Conservation (phyloP, 2,329 filamentous ascomycete species). For the Diaporthe vaccinii region DNA sequence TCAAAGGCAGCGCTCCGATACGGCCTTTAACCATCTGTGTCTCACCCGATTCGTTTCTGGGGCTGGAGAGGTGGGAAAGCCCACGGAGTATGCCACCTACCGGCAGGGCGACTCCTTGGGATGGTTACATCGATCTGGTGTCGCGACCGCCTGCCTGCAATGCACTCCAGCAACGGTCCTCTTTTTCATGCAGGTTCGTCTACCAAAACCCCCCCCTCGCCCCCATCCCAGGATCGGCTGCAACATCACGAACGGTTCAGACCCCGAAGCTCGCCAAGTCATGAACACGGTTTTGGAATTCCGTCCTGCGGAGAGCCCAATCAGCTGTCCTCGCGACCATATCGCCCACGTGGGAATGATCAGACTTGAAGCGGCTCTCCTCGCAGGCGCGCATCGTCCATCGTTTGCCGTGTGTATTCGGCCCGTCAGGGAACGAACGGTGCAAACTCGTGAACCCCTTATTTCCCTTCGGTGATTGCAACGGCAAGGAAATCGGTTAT, state of each 20-base stretch:
- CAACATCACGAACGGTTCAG: slow-evolving; percentile 26
- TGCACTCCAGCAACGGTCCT: slow-evolving; percentile 26
- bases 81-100: slow-evolving; percentile 24
- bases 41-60: slow-evolving; percentile 35
- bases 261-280: slow-evolving; percentile 28
- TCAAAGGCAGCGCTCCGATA: slow-evolving; percentile 32
- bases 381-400: slow-evolving; percentile 4
- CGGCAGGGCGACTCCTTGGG: slow-evolving; percentile 21
- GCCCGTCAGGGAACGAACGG: slow-evolving; percentile 8
- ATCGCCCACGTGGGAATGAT: slow-evolving; percentile 18
- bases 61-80: background rate
- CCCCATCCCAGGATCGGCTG: slow-evolving; percentile 17
- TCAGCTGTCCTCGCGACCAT: slow-evolving; percentile 17
- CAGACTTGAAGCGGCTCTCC: background rate
- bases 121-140: slow-evolving; percentile 33
- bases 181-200: slow-evolving; percentile 27
- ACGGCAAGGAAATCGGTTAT: slow-evolving; percentile 17
- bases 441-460: slow-evolving; percentile 15
- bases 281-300: slow-evolving; percentile 8
- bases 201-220: background rate
- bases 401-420: slow-evolving; percentile 25
- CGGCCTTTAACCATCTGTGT: slow-evolving; percentile 35
- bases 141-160: slow-evolving; percentile 27
- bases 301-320: slow-evolving; percentile 8
- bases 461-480: slow-evolving; percentile 19